Evolutionary conservation across 371 early-diverging fungal species (phyloP), one percentile per base, ranked within the genome.

Genomic region (Ecytonucleospora hepatopenaei): DNA sequence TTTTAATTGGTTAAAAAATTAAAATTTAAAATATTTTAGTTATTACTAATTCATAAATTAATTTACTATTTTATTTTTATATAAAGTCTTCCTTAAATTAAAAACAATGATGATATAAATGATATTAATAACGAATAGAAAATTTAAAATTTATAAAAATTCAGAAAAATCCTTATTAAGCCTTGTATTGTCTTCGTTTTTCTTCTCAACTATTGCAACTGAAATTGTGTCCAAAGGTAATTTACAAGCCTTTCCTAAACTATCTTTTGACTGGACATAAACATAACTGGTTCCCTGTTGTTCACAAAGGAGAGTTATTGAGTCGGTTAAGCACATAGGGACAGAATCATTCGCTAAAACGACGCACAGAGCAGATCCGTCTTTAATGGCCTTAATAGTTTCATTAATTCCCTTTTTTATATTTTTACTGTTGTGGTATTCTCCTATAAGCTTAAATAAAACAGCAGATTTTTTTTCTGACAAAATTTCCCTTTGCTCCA

Each of bases 381-480:
- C 89, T 86, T 96, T 95, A 54, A 97, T 84, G 55, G 92, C 90
- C 86, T 97, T 97, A 75, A 94, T 94, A 27, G 91, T 89, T 84
- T 96, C 98, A 86, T 97, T 97, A 72, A 94, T 93, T 73, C 98
- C 98, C 86, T 89, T 92, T 84, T 89, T 92, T 67, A 95, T 84
- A 83, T 93, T 93, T 85, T 91, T 91, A 86, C 90, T 91, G 83
- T 91, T 90, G 51, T 90, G 86, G 35, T 93, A 91, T 81, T 90
- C 91, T 81, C 91, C 90, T 67, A 95, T 88, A 49, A 94, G 83
- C 75, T 90, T 92, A 68, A 92, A 85, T 71, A 96, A 90, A 73
- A 85, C 86, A 84, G 87, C 89, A 79, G 88, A 85, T 65, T 93
- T 85, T 65, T 84, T 80, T 63, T 92, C 85, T 71, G 88, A 89